Evolutionary conservation across 495 filamentous ascomycete genomes (phyloP).

Genomic region (Talaromyces proteolyticus): DNA sequence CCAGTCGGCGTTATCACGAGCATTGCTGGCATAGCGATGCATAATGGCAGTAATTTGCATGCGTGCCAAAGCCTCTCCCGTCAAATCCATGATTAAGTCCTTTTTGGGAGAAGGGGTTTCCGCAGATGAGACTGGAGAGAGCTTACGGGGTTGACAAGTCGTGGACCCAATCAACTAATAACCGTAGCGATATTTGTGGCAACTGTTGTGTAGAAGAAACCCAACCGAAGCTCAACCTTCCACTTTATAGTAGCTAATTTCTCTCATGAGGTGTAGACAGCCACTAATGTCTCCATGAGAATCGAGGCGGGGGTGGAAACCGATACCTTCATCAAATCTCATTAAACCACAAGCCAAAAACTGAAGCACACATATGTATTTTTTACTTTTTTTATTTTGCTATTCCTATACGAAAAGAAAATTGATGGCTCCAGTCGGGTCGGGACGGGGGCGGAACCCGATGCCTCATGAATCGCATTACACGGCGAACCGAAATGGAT

Average conservation of each 20-base stretch:
- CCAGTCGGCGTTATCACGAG: not conserved
- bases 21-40: not conserved
- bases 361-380: not conserved
- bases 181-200: not conserved
- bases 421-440: not conserved
- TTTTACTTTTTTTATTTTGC: not conserved
- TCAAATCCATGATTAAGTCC: not conserved
- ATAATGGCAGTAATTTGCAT: not conserved
- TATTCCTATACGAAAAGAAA: not conserved
- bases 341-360: not conserved
- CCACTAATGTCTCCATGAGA: not conserved
- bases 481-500: slow-evolving; percentile 14
- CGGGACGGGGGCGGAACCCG: not conserved
- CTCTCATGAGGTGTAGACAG: not conserved
- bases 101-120: not conserved
- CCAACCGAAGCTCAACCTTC: not conserved
- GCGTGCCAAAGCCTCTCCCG: not conserved
- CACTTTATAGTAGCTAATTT: not conserved
- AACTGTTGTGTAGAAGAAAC: not conserved
- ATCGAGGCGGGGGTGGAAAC: not conserved
- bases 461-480: not conserved
- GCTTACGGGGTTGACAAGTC: not conserved
- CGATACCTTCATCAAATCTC: not conserved
- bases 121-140: not conserved
- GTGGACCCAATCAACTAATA: not conserved